phyloP scores from a whole-genome alignment of 805 yeast genomes.

The Teunomyces aglyptinius region DNA sequence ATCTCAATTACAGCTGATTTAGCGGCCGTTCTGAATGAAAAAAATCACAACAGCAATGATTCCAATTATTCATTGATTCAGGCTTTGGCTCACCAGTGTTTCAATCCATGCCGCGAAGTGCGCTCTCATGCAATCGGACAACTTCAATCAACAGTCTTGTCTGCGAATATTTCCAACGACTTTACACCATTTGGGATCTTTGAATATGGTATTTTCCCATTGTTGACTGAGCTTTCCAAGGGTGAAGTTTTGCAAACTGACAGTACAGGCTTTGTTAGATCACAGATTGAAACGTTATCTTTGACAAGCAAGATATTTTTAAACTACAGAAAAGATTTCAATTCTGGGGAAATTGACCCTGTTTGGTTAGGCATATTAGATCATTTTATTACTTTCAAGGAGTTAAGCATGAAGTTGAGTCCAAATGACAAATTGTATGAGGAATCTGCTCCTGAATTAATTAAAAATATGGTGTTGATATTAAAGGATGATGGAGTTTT shows the following conservation, averaged over 20 bases:
- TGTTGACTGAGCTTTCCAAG: constrained; percentile 62
- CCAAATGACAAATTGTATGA: constrained; percentile 13
- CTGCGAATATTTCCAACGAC: constrained; percentile 34
- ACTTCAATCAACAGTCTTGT: constrained; percentile 53
- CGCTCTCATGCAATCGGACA: constrained; percentile 62
- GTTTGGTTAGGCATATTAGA: constrained; percentile 38
- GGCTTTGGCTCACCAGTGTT: constrained; percentile 84
- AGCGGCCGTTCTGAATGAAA: constrained; percentile 31
- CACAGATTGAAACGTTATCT: constrained; percentile 66
- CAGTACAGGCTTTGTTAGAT: constrained; percentile 56
- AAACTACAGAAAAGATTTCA: constrained; percentile 28
- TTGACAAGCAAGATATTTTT: constrained; percentile 59
- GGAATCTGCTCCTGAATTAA: constrained; percentile 36
- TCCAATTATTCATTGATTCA: constrained; percentile 64
- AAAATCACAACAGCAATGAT: constrained; percentile 34
- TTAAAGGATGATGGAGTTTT: constrained; percentile 28
- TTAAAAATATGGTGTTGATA: constrained; percentile 43
- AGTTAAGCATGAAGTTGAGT: constrained; percentile 16
- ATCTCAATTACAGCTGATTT: constrained; percentile 59
- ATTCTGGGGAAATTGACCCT: constrained; percentile 18
- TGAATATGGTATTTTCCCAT: constrained; percentile 73
- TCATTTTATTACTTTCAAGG: constrained; percentile 27
- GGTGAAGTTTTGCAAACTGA: constrained; percentile 62
- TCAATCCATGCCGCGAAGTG: constrained; percentile 81
- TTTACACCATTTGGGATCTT: constrained; percentile 56